Base-by-base conservation (phyloP, 2,329 filamentous ascomycete genomes). In the Penicillium freii region DNA sequence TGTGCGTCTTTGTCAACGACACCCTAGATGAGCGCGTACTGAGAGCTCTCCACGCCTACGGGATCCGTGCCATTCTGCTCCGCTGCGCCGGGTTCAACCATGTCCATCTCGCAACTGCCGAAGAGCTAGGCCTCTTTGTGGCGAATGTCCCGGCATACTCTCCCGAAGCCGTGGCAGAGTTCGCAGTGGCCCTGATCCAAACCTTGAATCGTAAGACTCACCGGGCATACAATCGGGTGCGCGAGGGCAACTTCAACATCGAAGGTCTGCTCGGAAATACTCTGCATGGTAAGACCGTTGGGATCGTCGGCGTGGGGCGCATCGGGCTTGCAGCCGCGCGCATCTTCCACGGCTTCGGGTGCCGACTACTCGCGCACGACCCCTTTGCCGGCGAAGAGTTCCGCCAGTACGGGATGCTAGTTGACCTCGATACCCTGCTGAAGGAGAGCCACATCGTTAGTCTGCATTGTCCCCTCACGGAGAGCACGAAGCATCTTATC, bases 1-100 rank as follows among this genome's bases (percentile, higher is more conserved):
- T 89, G 48, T 89, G 86, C 73, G 82, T 84, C 65, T 89, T 89
- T 65, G 87, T 89, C 69, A 89, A 89, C 71, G 87, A 89, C 73
- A 72, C 73, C 5, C 75, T 87, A 21, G 74, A 78, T 52, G 77
- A 72, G 5, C 67, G 73, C 1, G 82, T 87, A 39, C 77, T 88
- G 43, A 70, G 76, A 21, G 73, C 75, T 0, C 80, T 88, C 9
- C 74, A 80, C 52, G 59, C 67, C 21, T 62, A 71, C 42, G 84
- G 84, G 65, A 79, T 86, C 44, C 78, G 78, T 47, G 83, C 83
- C 51, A 78, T 89, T 61, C 81, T 88, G 25, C 78, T 89, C 54
- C 84, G 87, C 51, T 89, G 87, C 71, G 87, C 87, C 1, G 87
- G 87, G 56, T 87, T 80, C 78, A 88, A 89, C 76, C 84, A 87